Evolutionary conservation across 164 flowering plant species (phyloP), one percentile per base, ranked within the genome.

Genomic region (Piper longum): DNA sequence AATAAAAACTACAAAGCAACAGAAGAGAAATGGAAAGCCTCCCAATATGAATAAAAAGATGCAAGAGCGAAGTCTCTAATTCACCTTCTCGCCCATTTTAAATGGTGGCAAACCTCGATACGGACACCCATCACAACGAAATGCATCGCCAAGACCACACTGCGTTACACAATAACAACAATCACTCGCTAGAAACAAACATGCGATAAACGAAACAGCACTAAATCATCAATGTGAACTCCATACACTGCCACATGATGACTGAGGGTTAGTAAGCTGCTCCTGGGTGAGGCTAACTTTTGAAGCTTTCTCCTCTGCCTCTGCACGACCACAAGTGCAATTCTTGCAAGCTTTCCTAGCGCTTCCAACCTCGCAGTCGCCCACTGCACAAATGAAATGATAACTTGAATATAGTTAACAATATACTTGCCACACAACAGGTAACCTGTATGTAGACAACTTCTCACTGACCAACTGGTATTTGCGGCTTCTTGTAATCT

Each of bases 101-200:
- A 93, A 93, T 61, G 93, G 78, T 63, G 95, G 89, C 54, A 88
- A 89, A 70, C 99, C 99, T 78, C 82, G 90, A 74, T 85, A 93
- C 43, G 99, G 99, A 70, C 97, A 93, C 44, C 91, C 80, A 60
- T 87, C 41, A 74, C 99, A 93, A 54, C 99, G 85, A 64, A 93
- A 93, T 59, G 99, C 99, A 85, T 93, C 99, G 17, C 99, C 99
- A 26, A 93, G 78, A 36, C 97, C 97, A 77, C 99, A 93, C 99
- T 90, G 91, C 75, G 75, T 1, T 11, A 26, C 17, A 4, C 36
- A n/a, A n/a, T 36, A 2, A 7, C 36, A 54, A 65, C 8, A 17
- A 14, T 19, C 26, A 18, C 2, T 14, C 16, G 54, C 6, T 5
- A 19, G 5, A 3, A 16, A 42, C 8, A n/a, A 18, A 56, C 18